These are phyloP conservation scores for Zygosaccharomyces bisporus DNA, from an alignment of 805 yeast genomes.

Conservation along the genomic window DNA sequence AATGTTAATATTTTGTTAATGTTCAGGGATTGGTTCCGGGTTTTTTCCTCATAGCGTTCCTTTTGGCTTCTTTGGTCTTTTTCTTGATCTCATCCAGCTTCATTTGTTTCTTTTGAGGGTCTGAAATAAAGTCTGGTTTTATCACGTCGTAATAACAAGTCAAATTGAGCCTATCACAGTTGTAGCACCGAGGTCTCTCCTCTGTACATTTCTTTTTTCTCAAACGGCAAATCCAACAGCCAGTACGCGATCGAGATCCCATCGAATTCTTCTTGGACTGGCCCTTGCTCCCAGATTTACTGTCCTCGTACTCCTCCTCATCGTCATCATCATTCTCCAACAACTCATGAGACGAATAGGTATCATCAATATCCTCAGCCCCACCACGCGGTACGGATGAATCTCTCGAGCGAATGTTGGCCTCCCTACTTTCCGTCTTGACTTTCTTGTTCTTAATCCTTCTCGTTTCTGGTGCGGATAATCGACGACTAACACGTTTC, in stretches of 20 bases:
- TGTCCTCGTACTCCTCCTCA: constrained; percentile 17
- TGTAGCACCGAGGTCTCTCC: constrained; percentile 55
- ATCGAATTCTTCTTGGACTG: constrained; percentile 20
- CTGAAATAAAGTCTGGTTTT: constrained; percentile 54
- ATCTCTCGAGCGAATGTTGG: not conserved
- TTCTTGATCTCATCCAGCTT: constrained; percentile 50
- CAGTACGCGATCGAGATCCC: constrained; percentile 47
- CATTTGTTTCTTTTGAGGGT: constrained; percentile 39
- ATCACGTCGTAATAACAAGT: constrained; percentile 50
- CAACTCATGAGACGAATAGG: constrained; percentile 5
- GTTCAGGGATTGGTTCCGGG: constrained; percentile 9
- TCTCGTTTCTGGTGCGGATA: constrained; percentile 19
- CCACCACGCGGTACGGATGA: constrained; percentile 3
- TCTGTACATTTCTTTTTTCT: constrained; percentile 73
- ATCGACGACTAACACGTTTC: constrained; percentile 27
- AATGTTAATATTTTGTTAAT: constrained; percentile 5
- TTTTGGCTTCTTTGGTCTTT: constrained; percentile 42
- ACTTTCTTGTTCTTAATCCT: constrained; percentile 5
- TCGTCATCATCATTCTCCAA: constrained; percentile 13
- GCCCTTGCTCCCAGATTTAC: constrained; percentile 18
- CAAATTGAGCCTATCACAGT: constrained; percentile 54
- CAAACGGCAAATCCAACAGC: constrained; percentile 78
- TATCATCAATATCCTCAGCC: constrained; percentile 13
- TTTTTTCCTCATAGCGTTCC: constrained; percentile 36
- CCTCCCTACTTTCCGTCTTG: constrained; percentile 1